Conservation (phyloP, 2,329 filamentous ascomycete species). For the Scleromitrula shiraiana region DNA sequence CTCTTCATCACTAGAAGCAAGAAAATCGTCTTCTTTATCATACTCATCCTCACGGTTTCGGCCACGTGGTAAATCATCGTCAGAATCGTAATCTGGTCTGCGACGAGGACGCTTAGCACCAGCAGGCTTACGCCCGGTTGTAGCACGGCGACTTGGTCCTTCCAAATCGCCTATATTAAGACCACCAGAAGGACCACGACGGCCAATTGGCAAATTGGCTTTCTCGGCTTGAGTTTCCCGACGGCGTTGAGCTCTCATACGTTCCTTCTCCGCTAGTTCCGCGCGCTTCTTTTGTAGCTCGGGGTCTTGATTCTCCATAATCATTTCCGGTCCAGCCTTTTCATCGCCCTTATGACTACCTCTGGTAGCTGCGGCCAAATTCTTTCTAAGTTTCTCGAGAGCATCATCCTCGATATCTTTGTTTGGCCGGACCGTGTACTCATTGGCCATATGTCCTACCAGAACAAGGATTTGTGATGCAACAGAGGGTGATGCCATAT, state of each 20-base stretch:
- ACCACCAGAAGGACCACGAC: conserved; percentile 40
- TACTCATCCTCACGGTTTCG: conserved; percentile 62
- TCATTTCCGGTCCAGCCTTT: conserved; percentile 56
- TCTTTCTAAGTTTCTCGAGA: conserved; percentile 57
- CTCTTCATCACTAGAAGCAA: conserved; percentile 69
- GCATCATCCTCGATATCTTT: conserved; percentile 63
- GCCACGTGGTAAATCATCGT: conserved; percentile 58
- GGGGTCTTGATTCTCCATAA: conserved; percentile 64
- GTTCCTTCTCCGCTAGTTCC: conserved; percentile 67
- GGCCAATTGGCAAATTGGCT: conserved; percentile 33
- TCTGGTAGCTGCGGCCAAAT: conserved; percentile 56
- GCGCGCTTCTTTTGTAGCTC: conserved; percentile 68
- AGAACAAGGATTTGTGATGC: conserved; percentile 61
- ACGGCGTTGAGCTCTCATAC: conserved; percentile 55
- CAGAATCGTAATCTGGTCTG: conserved; percentile 64
- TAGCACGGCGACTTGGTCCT: conserved; percentile 43
- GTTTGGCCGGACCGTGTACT: conserved; percentile 61
- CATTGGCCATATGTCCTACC: conserved; percentile 68
- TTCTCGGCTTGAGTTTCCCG: conserved; percentile 61
- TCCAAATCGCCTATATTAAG: conserved; percentile 65
- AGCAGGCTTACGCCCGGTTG: conserved; percentile 44
- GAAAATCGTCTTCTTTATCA: conserved; percentile 71
- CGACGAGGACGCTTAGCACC: conserved; percentile 46
- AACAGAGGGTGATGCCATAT: conserved; percentile 64
- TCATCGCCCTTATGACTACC: conserved; percentile 43